A percentile compares a stretch with the other conserved stretches of the same genome.
Conservation (phyloP, 2,329 filamentous ascomycete genomes). For the Passalora sequoiae region DNA sequence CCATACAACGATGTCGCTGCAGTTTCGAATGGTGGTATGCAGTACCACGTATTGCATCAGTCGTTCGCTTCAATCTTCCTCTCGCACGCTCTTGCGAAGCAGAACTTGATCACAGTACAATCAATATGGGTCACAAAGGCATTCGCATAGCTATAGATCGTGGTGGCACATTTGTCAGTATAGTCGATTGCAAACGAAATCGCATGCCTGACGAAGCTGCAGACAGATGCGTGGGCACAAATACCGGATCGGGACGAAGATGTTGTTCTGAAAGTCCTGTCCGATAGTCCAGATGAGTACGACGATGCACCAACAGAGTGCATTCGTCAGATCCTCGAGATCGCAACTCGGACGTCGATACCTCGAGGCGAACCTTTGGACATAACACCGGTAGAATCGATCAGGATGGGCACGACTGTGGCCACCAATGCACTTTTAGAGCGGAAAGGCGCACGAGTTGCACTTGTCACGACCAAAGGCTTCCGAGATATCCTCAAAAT, state of each 20-base stretch:
- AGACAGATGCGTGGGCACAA: slow-evolving; percentile 45
- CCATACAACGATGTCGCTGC: not conserved
- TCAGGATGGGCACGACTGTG: slow-evolving; percentile 60
- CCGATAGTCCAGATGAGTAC: slow-evolving; percentile 29
- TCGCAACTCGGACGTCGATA: slow-evolving; percentile 15
- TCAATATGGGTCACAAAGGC: slow-evolving; percentile 34
- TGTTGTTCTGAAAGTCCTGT: slow-evolving; percentile 31
- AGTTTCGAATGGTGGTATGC: too few species aligned
- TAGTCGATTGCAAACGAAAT: slow-evolving; percentile 33
- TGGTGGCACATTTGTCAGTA: slow-evolving; percentile 28
- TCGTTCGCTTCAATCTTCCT: not conserved
- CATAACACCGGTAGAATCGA: slow-evolving; percentile 18
- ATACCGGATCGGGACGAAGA: slow-evolving; percentile 34
- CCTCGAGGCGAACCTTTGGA: slow-evolving; percentile 20
- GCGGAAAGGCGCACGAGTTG: slow-evolving; percentile 79
- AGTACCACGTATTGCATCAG: not conserved
- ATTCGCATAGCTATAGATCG: slow-evolving; percentile 63
- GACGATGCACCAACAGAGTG: slow-evolving; percentile 33
- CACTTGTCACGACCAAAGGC: slow-evolving; percentile 77
- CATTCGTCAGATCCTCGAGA: slow-evolving; percentile 31
- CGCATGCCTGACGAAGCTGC: slow-evolving; percentile 67
- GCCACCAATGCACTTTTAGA: slow-evolving; percentile 85
- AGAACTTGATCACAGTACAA: not conserved
- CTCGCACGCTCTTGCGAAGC: not conserved
- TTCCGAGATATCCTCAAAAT: slow-evolving; percentile 82